Base-by-base conservation (phyloP, 345 rosid genomes). In the Hibiscus mutabilis region DNA sequence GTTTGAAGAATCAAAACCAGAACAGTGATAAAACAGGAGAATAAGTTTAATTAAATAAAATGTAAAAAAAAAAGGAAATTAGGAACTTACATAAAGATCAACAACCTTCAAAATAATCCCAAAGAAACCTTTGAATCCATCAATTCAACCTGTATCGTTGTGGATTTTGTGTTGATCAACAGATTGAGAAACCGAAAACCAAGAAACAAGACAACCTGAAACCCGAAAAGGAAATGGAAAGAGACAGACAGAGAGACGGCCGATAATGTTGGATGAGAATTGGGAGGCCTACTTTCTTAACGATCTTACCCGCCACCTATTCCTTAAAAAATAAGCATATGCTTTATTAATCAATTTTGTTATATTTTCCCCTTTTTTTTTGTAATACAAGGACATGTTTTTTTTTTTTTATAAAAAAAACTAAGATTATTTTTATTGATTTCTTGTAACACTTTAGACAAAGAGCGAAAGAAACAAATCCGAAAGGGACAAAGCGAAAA, bases 261-360 rank as follows among this genome's bases (percentile, higher is more conserved):
- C 49, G 16, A 63, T 63, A 64, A 53, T 62, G 73, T 66, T 67
- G 69, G 61, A 66, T 3, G 71, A 46, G 63, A 49, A 19, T 0
- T 19, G 40, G 40, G 1, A 12, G 33, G 14, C 25, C 19, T 67
- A 67, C 40, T 67, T 16, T 47, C 6, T 27, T 27, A 66, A 47
- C 40, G 0, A 67, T 22, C 22, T 47, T 67, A 3, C 58, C 16
- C 25, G 58, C 42, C 58, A 65, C 18, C 18, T 49, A 16, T 15
- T n/a, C 4, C 53, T 14, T 49, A 18, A 49, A 49, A 49, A 49
- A 4, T 49, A 13, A 49, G 2, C 2, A 13, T 4, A 46, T 14
- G n/a, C n/a, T 46, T 46, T 46, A 46, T 46, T 46, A 46, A 46
- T 46, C 4, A 13, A 2, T 44, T 44, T 42, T 42, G 13, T 42